phyloP scores from a whole-genome alignment of 768 basidiomycete species.

The Mycena amicta region DNA sequence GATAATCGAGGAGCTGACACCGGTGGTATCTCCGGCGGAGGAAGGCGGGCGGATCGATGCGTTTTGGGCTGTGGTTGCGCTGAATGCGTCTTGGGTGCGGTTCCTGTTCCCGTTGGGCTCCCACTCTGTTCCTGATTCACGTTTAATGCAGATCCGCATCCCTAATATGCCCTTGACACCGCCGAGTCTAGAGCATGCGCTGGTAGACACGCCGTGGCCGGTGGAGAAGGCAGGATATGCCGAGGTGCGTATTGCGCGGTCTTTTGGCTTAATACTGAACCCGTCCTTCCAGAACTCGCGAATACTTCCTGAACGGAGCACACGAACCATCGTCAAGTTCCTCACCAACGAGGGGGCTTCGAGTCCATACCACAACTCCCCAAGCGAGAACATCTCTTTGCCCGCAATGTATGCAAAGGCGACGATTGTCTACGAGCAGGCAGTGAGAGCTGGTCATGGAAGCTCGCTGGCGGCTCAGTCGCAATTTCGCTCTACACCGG shows the following conservation, averaged over 20 bases:
- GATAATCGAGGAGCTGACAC: not conserved
- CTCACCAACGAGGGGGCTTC: not conserved
- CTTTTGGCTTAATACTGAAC: not conserved
- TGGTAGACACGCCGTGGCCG: not conserved
- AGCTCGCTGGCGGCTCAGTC: too few relatives aligned
- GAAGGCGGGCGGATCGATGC: not conserved
- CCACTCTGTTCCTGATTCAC: too few relatives aligned
- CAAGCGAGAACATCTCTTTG: not conserved
- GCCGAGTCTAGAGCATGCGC: not conserved
- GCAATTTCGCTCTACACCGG: not conserved
- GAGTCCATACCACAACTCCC: not conserved
- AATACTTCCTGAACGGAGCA: not conserved
- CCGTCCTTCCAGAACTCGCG: not conserved
- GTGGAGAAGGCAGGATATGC: not conserved
- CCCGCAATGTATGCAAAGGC: not conserved
- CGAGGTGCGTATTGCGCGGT: not conserved
- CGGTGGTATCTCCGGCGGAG: not conserved
- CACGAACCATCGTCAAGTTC: not conserved
- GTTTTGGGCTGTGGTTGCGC: not conserved
- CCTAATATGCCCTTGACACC: not conserved
- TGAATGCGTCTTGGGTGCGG: not conserved
- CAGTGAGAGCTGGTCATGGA: not conserved
- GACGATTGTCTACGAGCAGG: not conserved
- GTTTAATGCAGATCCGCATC: too few relatives aligned
- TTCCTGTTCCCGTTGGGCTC: not conserved